Evolutionary conservation across 163 green algal species (phyloP).

Genomic region (Scenedesmus sp.): DNA sequence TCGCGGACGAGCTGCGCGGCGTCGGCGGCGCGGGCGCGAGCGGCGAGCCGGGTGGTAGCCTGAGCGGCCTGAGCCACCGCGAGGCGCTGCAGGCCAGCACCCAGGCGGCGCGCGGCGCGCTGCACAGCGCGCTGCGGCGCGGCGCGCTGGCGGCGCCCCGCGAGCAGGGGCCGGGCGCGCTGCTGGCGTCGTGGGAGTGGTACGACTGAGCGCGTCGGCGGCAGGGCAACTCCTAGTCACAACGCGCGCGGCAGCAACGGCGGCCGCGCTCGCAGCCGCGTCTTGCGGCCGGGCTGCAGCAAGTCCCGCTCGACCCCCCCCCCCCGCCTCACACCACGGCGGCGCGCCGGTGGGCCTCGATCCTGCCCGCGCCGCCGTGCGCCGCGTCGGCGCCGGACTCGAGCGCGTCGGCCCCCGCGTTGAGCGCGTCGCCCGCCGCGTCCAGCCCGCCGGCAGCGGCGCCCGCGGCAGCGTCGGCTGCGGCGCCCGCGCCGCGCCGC

Average conservation of each 20-base stretch:
- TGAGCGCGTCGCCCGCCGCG: not conserved
- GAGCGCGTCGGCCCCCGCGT: slow-evolving; percentile 9
- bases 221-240: not conserved
- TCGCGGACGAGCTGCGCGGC: too few relatives aligned
- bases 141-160: not conserved
- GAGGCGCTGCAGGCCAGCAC: slow-evolving; percentile 37
- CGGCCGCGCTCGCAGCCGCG: too few relatives aligned
- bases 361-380: not conserved
- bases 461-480: not conserved
- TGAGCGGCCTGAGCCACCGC: slow-evolving; percentile 8
- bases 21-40: too few relatives aligned
- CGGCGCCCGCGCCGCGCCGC: not conserved
- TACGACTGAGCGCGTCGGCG: not conserved
- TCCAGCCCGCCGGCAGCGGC: slow-evolving; percentile 1
- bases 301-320: too few relatives aligned
- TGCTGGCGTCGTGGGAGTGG: not conserved
- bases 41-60: not conserved
- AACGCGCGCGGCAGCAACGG: not conserved
- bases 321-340: too few relatives aligned
- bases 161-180: not conserved
- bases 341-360: not conserved
- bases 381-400: not conserved
- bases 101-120: slow-evolving; percentile 20
- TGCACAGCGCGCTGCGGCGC: not conserved
- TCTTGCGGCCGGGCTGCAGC: too few relatives aligned